A percentile compares a stretch with the other conserved stretches of the same genome.
phyloP scores from a whole-genome alignment of 441 rosid genomes.

The Rhodomyrtus psidioides region DNA sequence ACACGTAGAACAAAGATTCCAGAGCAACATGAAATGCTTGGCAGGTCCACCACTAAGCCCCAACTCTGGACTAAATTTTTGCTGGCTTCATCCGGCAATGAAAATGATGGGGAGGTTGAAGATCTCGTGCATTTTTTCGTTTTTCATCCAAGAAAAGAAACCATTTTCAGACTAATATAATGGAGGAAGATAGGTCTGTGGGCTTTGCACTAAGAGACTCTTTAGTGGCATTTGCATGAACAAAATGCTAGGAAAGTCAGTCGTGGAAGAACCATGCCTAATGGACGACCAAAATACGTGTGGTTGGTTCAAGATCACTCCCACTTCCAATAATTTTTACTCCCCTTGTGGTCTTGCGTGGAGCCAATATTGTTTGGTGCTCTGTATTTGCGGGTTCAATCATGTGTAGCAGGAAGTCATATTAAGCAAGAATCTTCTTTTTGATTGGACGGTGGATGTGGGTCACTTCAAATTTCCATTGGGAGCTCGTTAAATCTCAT shows the following conservation, averaged over 20 bases:
- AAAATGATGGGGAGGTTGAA: constrained; percentile 4
- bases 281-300: background rate
- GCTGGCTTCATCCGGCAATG: background rate
- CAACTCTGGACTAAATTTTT: background rate
- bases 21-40: background rate
- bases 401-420: background rate
- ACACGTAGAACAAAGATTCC: background rate
- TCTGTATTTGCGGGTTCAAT: background rate
- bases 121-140: background rate
- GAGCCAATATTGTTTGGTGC: background rate
- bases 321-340: background rate
- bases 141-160: background rate
- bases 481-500: background rate
- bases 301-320: background rate
- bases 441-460: background rate
- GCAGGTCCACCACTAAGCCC: background rate
- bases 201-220: background rate
- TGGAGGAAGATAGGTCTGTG: background rate
- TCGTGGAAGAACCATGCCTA: background rate
- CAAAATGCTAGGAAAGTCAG: background rate
- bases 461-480: background rate
- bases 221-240: background rate
- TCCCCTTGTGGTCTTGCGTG: background rate
- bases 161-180: background rate
- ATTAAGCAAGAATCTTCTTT: background rate